Base-by-base conservation (phyloP, 2,329 filamentous ascomycete genomes). In the Rhynchosporium secalis region DNA sequence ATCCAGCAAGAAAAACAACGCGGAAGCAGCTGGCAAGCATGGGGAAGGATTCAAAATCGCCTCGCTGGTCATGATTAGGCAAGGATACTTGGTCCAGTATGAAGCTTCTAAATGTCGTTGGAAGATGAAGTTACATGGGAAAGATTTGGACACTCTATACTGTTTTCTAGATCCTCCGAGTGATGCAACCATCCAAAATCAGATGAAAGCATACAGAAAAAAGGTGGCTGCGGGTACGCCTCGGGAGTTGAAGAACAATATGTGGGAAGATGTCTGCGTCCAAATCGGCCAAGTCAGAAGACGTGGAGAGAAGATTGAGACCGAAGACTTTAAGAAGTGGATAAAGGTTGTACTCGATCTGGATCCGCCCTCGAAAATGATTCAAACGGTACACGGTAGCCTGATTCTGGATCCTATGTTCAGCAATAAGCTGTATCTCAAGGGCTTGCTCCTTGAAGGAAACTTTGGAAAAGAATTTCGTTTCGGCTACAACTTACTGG, bases 11-110 rank as follows among this genome's bases (percentile, higher is more conserved):
- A 36, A 61, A 29, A 6, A 8, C 4, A 60, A 65, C 0, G 15
- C 52, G 2, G 13, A 63, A n/a, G 4, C 62, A 26, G 68, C 72
- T 3, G 72, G 72, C 9, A 63, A 47, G 7, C 68, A 73, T 48
- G 72, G 72, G 2, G 71, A 74, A 60, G 70, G 69, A 1, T 70
- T 72, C 59, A 74, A 74, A 54, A 33, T 72, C 28, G 71, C 66
- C 13, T 65, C 71, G 2, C 60, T 73, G 1, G 62, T 72, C 0
- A 69, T 74, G 68, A 56, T 66, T n/a, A 65, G 71, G 0, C 47
- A 66, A 29, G 62, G 64, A 4, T 64, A 71, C 43, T 57, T 54
- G 2, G 64, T 70, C 3, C 64, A 43, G 10, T 68, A 68, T 43
- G 63, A 66, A 55, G 48, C 66, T 26, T 62, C 64, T 8, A 65